Evolutionary conservation across 1,284 basidiomycete genomes (phyloP).

Genomic region (Cutaneotrichosporon mucoides): DNA sequence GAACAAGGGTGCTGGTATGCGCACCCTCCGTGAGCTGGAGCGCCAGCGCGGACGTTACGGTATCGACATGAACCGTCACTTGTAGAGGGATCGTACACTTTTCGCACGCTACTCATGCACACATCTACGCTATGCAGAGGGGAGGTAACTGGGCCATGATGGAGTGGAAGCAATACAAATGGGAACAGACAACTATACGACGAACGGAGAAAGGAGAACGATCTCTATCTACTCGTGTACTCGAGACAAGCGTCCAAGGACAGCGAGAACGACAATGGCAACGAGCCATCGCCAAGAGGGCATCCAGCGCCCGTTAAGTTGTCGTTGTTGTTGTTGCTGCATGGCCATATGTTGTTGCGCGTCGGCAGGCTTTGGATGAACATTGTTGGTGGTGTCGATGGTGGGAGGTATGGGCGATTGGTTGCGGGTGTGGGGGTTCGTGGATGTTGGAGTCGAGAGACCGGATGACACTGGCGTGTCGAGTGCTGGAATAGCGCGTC

Average conservation of each 20-base stretch:
- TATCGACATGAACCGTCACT: slow-evolving; percentile 36
- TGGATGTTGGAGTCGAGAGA: slow-evolving; percentile 6
- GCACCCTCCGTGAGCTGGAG: slow-evolving; percentile 46
- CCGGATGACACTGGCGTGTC: slow-evolving; percentile 12
- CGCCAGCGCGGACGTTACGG: slow-evolving; percentile 47
- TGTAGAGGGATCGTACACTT: not conserved
- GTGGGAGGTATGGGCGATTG: not conserved
- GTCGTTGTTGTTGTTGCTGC: slow-evolving; percentile 7
- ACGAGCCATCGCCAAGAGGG: slow-evolving; percentile 42
- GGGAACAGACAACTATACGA: slow-evolving; percentile 2
- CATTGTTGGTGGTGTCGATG: not conserved
- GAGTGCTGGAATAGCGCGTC: not conserved
- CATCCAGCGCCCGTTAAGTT: slow-evolving; percentile 24
- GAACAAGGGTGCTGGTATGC: slow-evolving; percentile 48
- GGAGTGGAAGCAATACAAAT: slow-evolving; percentile 4
- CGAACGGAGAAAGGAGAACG: not conserved
- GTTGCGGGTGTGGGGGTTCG: not conserved
- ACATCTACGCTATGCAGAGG: slow-evolving; percentile 11
- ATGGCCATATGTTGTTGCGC: not conserved
- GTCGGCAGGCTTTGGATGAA: not conserved
- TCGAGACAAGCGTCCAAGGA: slow-evolving; percentile 36
- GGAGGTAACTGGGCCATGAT: not conserved
- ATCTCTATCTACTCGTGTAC: slow-evolving; percentile 3
- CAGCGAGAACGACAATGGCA: slow-evolving; percentile 38
- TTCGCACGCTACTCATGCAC: slow-evolving; percentile 8